Evolutionary conservation across 495 filamentous ascomycete genomes (phyloP).

Genomic region (Hypoxylon subgilvum): DNA sequence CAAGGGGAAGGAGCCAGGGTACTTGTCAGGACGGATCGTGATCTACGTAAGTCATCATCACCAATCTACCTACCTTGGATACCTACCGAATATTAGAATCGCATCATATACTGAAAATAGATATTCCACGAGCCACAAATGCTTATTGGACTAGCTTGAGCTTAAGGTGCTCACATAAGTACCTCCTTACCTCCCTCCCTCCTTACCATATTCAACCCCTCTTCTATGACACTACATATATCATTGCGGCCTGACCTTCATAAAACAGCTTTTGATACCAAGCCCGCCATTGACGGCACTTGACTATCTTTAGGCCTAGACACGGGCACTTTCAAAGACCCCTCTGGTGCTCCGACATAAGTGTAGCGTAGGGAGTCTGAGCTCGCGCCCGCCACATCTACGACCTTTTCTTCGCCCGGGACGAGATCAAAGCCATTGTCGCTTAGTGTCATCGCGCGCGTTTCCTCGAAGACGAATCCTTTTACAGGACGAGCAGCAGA

Average conservation of each 20-base stretch:
- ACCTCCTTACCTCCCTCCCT: too few relatives aligned
- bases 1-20: too few relatives aligned
- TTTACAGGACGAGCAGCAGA: slow-evolving; percentile 52
- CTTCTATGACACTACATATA: too few relatives aligned
- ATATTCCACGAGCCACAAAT: too few relatives aligned
- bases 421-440: slow-evolving; percentile 58
- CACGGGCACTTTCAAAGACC: slow-evolving; percentile 14
- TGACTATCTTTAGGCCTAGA: not conserved
- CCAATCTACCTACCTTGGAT: too few relatives aligned
- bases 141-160: too few relatives aligned
- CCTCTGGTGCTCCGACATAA: slow-evolving; percentile 36
- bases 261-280: not conserved
- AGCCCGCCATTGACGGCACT: not conserved
- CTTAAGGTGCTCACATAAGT: too few relatives aligned
- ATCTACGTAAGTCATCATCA: too few relatives aligned
- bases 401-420: slow-evolving; percentile 46
- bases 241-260: not conserved
- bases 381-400: slow-evolving; percentile 31
- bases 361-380: slow-evolving; percentile 36
- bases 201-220: too few relatives aligned
- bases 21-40: too few relatives aligned
- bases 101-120: too few relatives aligned
- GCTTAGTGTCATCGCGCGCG: slow-evolving; percentile 45
- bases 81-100: too few relatives aligned
- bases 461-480: slow-evolving; percentile 56